Evolutionary conservation across 768 basidiomycete genomes (phyloP).

Genomic region (Lentinula edodes): DNA sequence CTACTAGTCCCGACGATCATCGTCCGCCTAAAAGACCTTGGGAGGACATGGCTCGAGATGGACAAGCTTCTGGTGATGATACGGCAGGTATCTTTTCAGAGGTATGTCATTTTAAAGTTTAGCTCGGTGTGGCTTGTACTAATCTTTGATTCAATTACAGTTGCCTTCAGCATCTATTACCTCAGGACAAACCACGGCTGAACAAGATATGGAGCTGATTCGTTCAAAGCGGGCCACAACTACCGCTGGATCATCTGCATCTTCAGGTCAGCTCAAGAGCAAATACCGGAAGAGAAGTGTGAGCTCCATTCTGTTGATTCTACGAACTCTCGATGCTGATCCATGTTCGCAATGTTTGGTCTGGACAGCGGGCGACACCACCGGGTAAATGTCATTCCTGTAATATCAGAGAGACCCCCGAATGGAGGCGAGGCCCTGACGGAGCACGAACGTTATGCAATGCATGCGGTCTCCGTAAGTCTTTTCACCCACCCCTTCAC

Average conservation of each 20-base stretch:
- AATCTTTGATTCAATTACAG: conserved; percentile 8
- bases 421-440: conserved; percentile 82
- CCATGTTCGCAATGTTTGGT: conserved; percentile 24
- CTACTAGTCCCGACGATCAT: conserved; percentile 37
- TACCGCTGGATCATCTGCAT: conserved; percentile 46
- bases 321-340: conserved; percentile 10
- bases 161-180: conserved; percentile 7
- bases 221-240: conserved; percentile 76
- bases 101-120: conserved; percentile 17
- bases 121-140: background rate
- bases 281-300: conserved; percentile 86
- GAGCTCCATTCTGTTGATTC: conserved; percentile 27
- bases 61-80: conserved; percentile 17
- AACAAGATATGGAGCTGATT: conserved; percentile 83
- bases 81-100: conserved; percentile 26
- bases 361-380: conserved; percentile 69
- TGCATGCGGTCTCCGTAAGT: conserved; percentile 80
- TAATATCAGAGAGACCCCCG: conserved; percentile 84
- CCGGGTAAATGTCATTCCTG: conserved; percentile 87
- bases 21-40: conserved; percentile 74
- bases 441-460: conserved; percentile 82
- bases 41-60: conserved; percentile 63
- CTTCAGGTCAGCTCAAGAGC: conserved; percentile 57
- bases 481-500: background rate
- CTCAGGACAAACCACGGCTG: conserved; percentile 51